Conservation (phyloP, 129 eudicot genomes). For the Flaveria brownii region DNA sequence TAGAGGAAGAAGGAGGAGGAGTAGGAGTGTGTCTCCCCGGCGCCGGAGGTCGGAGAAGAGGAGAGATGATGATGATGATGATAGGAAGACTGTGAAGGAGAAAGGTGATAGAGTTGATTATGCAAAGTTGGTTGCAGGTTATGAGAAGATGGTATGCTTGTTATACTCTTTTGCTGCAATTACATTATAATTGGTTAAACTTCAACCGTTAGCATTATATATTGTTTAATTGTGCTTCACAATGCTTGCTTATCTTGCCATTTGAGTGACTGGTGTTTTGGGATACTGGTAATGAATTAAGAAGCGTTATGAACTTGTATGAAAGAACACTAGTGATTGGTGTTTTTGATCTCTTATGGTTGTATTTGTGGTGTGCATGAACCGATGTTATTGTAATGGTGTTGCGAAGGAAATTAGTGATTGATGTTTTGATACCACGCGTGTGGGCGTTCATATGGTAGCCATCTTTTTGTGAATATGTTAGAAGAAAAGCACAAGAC, state of each 20-base stretch:
- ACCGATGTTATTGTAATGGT: background rate
- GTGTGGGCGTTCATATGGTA: background rate
- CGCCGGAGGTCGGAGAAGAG: conserved; percentile 51
- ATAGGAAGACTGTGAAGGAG: conserved; percentile 40
- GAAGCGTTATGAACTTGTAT: background rate
- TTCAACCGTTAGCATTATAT: background rate
- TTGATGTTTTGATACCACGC: background rate
- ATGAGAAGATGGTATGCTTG: conserved; percentile 68
- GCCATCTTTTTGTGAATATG: background rate
- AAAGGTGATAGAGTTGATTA: conserved; percentile 48
- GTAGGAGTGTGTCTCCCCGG: conserved; percentile 54
- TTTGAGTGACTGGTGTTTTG: conserved; percentile 7
- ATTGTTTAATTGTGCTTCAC: conserved; percentile 3
- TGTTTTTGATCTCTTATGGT: background rate
- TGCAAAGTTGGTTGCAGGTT: conserved; percentile 68
- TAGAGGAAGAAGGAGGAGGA: conserved; percentile 20
- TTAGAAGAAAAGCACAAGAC: background rate
- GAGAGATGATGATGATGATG: conserved; percentile 36
- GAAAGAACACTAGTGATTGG: background rate
- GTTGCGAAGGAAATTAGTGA: background rate
- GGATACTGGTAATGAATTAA: background rate
- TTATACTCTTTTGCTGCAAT: conserved; percentile 15
- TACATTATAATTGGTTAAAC: background rate
- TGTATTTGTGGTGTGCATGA: background rate
- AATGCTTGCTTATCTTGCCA: conserved; percentile 7